Evolutionary conservation across 2,329 filamentous ascomycete species (phyloP).

Genomic region (Fusarium tricinctum): DNA sequence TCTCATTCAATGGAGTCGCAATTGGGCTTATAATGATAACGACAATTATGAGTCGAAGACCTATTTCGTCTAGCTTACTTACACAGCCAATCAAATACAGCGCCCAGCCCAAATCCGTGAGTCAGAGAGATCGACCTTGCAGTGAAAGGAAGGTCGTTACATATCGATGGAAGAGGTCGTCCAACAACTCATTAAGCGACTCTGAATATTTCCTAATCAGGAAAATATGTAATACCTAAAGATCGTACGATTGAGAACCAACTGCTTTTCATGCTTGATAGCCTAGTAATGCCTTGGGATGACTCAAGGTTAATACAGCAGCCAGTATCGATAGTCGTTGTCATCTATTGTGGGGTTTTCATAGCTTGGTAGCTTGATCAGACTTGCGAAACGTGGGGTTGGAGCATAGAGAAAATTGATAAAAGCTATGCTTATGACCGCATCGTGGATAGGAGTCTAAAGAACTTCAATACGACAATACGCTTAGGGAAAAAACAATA

Average conservation of each 20-base stretch:
- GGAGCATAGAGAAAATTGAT: too few species aligned
- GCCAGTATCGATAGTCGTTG: not conserved
- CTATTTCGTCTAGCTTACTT: not conserved
- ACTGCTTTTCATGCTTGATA: too few species aligned
- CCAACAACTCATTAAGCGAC: not conserved
- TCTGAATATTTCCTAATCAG: slow-evolving; percentile 6
- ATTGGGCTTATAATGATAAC: not conserved
- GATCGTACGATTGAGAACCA: too few species aligned
- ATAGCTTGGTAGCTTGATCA: too few species aligned
- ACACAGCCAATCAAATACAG: not conserved
- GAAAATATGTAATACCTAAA: not conserved
- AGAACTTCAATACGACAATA: too few species aligned
- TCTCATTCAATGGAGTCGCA: not conserved
- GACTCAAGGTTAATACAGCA: not conserved
- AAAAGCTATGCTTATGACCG: too few species aligned
- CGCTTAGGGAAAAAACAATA: too few species aligned
- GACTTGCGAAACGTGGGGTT: too few species aligned
- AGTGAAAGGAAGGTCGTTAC: slow-evolving; percentile 12
- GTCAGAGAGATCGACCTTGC: slow-evolving; percentile 8
- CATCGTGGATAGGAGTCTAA: too few species aligned
- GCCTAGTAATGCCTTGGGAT: not conserved
- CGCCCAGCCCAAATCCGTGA: not conserved
- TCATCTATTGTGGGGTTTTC: not conserved
- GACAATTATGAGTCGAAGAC: not conserved
- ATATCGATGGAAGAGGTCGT: not conserved